A percentile compares a stretch with the other conserved stretches of the same genome.
Evolutionary conservation across 768 basidiomycete genomes (phyloP).

Genomic region (Kwoniella botswanensis): DNA sequence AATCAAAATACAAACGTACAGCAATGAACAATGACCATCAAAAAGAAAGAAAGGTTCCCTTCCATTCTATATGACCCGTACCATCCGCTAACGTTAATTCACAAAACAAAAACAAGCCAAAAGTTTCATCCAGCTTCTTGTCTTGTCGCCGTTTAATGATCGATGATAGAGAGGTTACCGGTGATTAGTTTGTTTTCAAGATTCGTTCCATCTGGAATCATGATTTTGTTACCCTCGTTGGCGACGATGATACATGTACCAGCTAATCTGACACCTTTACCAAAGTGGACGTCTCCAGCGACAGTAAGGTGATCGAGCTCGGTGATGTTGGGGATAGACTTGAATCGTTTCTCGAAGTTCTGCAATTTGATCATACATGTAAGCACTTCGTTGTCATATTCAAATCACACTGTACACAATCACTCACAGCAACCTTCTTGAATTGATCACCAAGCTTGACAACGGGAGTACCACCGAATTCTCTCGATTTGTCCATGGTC

Average conservation of each 20-base stretch:
- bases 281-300: constrained; percentile 87
- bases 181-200: constrained; percentile 67
- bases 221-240: constrained; percentile 79
- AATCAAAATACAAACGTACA: neutral
- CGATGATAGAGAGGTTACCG: constrained; percentile 82
- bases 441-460: constrained; percentile 97
- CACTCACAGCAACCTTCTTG: constrained; percentile 73
- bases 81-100: neutral
- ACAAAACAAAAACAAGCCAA: neutral
- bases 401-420: neutral
- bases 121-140: neutral
- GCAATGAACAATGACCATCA: neutral
- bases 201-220: constrained; percentile 80
- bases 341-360: constrained; percentile 92
- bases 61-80: neutral
- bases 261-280: constrained; percentile 72
- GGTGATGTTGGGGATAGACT: constrained; percentile 85
- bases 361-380: constrained; percentile 52
- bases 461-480: constrained; percentile 69
- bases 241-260: constrained; percentile 90
- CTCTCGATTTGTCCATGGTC: constrained; percentile 65
- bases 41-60: neutral
- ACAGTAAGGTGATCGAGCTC: constrained; percentile 95
- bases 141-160: constrained; percentile 54
- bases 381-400: neutral